Evolutionary conservation across 768 basidiomycete genomes (phyloP).

Genomic region (Panaeolus cyanescens): DNA sequence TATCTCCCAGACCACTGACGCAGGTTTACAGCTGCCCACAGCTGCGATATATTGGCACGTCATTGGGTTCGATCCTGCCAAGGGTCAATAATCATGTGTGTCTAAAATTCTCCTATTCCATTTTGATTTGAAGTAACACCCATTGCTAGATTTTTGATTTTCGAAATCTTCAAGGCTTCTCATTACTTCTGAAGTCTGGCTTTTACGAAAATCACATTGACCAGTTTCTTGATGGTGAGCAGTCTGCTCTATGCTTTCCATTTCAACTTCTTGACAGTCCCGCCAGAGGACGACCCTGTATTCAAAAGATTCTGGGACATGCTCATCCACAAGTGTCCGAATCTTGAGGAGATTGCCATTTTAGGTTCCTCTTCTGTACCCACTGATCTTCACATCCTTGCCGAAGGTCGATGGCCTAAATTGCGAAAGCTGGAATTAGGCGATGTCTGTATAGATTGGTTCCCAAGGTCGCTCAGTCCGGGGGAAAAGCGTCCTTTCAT

Average conservation of each 20-base stretch:
- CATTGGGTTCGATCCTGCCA: slow-evolving; percentile 63
- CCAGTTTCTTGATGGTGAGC: slow-evolving; percentile 53
- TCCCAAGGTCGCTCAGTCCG: slow-evolving; percentile 33
- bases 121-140: slow-evolving; percentile 1
- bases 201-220: slow-evolving; percentile 68
- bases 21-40: slow-evolving; percentile 57
- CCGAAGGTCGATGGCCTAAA: slow-evolving; percentile 66
- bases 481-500: slow-evolving; percentile 60
- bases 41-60: slow-evolving; percentile 60
- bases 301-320: slow-evolving; percentile 67
- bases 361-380: slow-evolving; percentile 55
- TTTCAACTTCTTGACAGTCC: not conserved
- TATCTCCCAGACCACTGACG: slow-evolving; percentile 5
- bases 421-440: slow-evolving; percentile 63
- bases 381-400: slow-evolving; percentile 56
- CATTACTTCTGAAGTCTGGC: slow-evolving; percentile 55
- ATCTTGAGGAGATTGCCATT: slow-evolving; percentile 66
- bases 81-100: slow-evolving; percentile 62
- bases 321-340: slow-evolving; percentile 64
- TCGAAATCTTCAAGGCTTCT: slow-evolving; percentile 60
- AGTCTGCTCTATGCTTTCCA: not conserved
- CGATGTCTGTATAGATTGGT: slow-evolving; percentile 65
- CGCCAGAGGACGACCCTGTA: slow-evolving; percentile 50
- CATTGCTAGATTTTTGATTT: slow-evolving; percentile 66
- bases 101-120: slow-evolving; percentile 11